phyloP scores from a whole-genome alignment of 2,329 filamentous ascomycete genomes.

The Aspergillus costaricaensis region DNA sequence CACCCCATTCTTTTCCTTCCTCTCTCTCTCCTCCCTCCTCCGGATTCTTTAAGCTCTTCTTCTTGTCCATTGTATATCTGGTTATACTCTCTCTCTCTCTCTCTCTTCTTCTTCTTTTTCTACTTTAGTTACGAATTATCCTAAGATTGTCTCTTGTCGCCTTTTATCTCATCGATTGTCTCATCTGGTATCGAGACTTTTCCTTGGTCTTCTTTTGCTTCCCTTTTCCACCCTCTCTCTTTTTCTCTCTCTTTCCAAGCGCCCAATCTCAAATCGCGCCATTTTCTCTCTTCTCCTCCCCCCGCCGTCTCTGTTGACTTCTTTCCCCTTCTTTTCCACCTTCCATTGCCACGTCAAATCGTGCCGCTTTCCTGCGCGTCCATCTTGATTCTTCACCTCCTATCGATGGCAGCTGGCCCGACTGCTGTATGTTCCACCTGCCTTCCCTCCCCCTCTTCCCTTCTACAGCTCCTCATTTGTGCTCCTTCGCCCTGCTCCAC shows the following conservation, averaged over 20 bases:
- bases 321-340: no score
- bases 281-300: constrained; percentile 9
- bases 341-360: no score
- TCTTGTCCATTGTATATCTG: constrained; percentile 1
- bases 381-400: constrained; percentile 19
- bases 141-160: neutral
- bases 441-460: constrained; percentile 15
- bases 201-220: constrained; percentile 8
- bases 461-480: constrained; percentile 27
- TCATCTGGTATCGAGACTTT: constrained; percentile 10
- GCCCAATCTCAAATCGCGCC: neutral
- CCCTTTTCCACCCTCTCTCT: neutral
- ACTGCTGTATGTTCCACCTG: constrained; percentile 30
- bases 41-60: neutral
- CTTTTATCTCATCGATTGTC: constrained; percentile 5
- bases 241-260: neutral
- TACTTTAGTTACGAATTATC: neutral
- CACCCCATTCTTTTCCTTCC: no score
- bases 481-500: constrained; percentile 21
- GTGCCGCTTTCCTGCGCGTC: no score
- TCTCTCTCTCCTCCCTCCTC: neutral
- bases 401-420: constrained; percentile 37
- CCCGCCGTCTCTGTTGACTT: neutral
- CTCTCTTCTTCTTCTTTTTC: neutral
- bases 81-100: constrained; percentile 2